Percentiles rank a stretch among this genome's conserved stretches.
phyloP scores from a whole-genome alignment of 2,329 filamentous ascomycete genomes.

The Alternaria postmessia region DNA sequence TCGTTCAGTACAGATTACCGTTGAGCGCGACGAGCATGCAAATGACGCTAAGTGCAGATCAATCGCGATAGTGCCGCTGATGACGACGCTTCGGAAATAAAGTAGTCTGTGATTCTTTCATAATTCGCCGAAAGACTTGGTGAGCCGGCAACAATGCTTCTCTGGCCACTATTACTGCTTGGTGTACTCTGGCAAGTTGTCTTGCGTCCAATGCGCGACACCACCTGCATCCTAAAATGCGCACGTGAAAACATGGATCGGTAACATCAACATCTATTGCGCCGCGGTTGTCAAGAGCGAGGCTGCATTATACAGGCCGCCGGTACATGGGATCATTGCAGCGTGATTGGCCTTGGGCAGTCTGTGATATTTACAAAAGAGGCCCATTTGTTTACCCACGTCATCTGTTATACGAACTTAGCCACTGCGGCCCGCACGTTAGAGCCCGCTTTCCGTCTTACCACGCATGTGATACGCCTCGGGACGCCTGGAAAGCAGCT shows the following conservation, averaged over 20 bases:
- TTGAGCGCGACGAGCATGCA: constrained; percentile 19
- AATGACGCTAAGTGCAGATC: constrained; percentile 24
- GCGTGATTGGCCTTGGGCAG: neutral
- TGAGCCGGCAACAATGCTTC: neutral
- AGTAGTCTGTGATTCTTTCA: neutral
- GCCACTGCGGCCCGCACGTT: constrained; percentile 8
- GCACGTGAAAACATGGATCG: neutral
- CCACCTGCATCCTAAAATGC: neutral
- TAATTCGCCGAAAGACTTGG: neutral
- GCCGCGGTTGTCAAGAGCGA: neutral
- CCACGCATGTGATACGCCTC: neutral
- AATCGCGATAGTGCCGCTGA: constrained; percentile 26
- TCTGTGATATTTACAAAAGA: neutral
- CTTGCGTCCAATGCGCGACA: neutral
- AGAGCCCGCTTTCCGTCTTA: constrained; percentile 6
- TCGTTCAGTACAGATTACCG: constrained; percentile 7
- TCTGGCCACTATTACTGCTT: neutral
- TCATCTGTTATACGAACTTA: constrained; percentile 1
- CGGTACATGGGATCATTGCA: neutral
- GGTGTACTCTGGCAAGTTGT: neutral
- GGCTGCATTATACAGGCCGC: neutral
- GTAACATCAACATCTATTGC: neutral
- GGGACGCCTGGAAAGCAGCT: neutral
- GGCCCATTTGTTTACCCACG: neutral
- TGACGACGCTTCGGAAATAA: constrained; percentile 25